Evolutionary conservation across 345 rosid genomes (phyloP).

Genomic region (Gossypium arboreum): DNA sequence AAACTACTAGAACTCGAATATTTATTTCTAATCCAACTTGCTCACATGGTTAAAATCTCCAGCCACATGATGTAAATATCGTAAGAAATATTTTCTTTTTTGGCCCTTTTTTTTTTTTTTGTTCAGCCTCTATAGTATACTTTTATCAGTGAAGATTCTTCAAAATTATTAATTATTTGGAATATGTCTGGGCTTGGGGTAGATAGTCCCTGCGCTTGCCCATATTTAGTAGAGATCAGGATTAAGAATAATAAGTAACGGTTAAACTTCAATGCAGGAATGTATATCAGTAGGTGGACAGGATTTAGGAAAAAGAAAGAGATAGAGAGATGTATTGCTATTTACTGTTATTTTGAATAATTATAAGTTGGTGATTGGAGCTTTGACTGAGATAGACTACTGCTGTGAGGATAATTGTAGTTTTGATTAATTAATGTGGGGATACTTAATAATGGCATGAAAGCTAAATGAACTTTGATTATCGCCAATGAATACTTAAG

Average conservation of each 20-base stretch:
- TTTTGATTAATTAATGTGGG: constrained; percentile 3
- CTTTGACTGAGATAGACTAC: neutral
- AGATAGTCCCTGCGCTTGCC: neutral
- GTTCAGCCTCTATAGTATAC: neutral
- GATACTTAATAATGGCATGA: neutral
- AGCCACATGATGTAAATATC: neutral
- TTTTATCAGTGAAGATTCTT: neutral
- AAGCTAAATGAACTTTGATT: neutral
- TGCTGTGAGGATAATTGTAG: neutral
- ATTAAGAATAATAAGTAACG: neutral
- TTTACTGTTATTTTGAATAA: neutral
- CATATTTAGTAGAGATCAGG: neutral
- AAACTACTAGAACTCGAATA: neutral
- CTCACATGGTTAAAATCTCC: neutral
- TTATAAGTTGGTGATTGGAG: neutral
- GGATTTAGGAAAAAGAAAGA: neutral
- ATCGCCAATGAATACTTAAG: neutral
- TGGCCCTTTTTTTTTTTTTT: neutral
- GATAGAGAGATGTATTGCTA: neutral
- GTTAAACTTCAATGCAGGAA: neutral
- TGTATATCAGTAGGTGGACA: neutral
- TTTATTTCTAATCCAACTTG: neutral
- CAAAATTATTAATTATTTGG: neutral
- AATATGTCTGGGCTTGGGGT: neutral
- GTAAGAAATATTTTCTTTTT: neutral